phyloP scores from a whole-genome alignment of 129 eudicot species.

The Escallonia herrerae region DNA sequence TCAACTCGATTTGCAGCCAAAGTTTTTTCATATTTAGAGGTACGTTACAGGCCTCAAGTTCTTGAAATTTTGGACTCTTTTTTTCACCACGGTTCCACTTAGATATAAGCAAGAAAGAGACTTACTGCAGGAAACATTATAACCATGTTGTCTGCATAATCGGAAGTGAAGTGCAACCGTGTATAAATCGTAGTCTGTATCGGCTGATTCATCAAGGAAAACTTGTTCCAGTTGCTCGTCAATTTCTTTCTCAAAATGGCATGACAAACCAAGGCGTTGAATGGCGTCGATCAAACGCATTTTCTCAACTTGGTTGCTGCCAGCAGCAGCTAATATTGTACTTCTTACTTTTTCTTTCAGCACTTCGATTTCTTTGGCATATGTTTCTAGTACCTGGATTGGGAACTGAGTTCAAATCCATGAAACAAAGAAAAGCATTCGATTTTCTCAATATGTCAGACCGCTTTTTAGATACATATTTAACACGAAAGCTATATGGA shows the following conservation, averaged over 20 bases:
- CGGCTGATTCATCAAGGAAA: background rate
- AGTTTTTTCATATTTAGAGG: too few relatives aligned
- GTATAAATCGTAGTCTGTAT: conserved; percentile 11
- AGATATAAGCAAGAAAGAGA: background rate
- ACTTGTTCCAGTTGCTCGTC: conserved; percentile 3
- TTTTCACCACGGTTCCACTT: too few relatives aligned
- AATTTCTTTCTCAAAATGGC: conserved; percentile 25
- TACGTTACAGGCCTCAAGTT: too few relatives aligned
- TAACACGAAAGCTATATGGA: too few relatives aligned
- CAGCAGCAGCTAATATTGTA: background rate
- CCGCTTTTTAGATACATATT: too few relatives aligned
- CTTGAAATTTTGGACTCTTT: too few relatives aligned
- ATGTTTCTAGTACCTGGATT: background rate
- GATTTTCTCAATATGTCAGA: too few relatives aligned
- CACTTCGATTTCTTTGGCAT: conserved; percentile 2
- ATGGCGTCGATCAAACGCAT: conserved; percentile 18
- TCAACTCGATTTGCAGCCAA: too few relatives aligned
- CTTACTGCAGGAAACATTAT: conserved; percentile 16
- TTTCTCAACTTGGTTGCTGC: background rate
- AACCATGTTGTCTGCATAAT: conserved; percentile 23
- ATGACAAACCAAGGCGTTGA: conserved; percentile 23
- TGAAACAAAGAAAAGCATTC: too few relatives aligned
- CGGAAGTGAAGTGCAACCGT: conserved; percentile 15
- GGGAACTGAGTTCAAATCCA: too few relatives aligned
- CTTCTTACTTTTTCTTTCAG: conserved; percentile 7